A percentile compares a stretch with the other conserved stretches of the same genome.
These are phyloP conservation scores for Hypoxylon trugodes DNA, from an alignment of 495 filamentous ascomycete genomes.

Conservation along the genomic window DNA sequence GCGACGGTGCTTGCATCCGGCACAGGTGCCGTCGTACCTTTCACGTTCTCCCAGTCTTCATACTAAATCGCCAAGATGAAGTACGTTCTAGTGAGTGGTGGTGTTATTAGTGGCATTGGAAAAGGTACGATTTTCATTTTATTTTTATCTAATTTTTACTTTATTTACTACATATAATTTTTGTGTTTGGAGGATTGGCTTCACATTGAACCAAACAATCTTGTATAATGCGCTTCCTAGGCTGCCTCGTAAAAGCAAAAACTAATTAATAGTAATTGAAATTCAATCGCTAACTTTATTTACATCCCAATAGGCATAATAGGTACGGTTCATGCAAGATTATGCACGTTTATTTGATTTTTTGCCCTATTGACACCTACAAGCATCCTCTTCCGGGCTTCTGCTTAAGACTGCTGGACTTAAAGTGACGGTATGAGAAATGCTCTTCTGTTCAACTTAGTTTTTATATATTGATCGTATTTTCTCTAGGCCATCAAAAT, in stretches of 20 bases:
- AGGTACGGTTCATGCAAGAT: conserved; percentile 7
- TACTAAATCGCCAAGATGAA: conserved; percentile 14
- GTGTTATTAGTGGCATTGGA: conserved; percentile 82
- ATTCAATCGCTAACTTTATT: conserved; percentile 13
- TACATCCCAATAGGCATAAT: conserved; percentile 25
- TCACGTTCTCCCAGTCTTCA: not conserved
- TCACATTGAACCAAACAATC: not conserved
- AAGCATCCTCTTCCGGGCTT: conserved; percentile 63
- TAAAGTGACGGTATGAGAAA: conserved; percentile 51
- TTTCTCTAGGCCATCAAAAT: conserved; percentile 62
- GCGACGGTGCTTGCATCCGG: not conserved
- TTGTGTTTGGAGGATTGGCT: not conserved
- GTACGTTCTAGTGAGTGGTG: conserved; percentile 43
- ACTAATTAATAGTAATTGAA: conserved; percentile 63
- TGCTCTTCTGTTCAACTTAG: not conserved
- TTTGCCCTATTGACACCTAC: conserved; percentile 24
- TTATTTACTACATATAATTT: not conserved
- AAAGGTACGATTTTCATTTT: conserved; percentile 61
- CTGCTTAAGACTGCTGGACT: conserved; percentile 86
- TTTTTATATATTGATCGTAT: not conserved
- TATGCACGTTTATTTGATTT: not conserved
- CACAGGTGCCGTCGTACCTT: not conserved
- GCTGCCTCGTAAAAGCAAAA: not conserved
- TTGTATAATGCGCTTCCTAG: not conserved
- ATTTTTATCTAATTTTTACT: not conserved